phyloP scores from a whole-genome alignment of 768 basidiomycete genomes.

The Cantharellus cinnabarinus region DNA sequence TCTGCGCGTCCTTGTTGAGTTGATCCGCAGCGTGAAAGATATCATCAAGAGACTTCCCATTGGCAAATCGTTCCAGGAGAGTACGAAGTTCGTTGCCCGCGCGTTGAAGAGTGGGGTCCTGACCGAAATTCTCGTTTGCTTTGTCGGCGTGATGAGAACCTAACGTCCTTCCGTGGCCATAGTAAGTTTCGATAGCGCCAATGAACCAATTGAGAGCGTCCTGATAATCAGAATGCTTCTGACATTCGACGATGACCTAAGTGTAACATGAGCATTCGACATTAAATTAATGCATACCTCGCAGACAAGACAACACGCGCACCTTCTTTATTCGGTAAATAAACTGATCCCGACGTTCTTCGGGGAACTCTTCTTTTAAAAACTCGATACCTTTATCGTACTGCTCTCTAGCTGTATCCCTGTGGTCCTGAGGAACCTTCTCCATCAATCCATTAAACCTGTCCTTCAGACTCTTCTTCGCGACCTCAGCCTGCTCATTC shows the following conservation, averaged over 20 bases:
- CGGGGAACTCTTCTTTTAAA: conserved; percentile 68
- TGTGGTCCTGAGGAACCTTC: conserved; percentile 48
- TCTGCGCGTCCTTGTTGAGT: conserved; percentile 50
- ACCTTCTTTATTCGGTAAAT: conserved; percentile 89
- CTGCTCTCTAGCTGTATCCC: conserved; percentile 33
- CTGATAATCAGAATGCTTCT: conserved; percentile 81
- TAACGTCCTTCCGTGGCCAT: conserved; percentile 26
- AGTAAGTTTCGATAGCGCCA: conserved; percentile 40
- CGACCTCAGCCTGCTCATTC: conserved; percentile 3
- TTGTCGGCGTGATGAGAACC: conserved; percentile 16
- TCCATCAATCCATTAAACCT: conserved; percentile 26
- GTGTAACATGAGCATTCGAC: conserved; percentile 1
- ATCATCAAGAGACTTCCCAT: conserved; percentile 40
- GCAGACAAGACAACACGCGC: not conserved
- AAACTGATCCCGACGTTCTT: conserved; percentile 78
- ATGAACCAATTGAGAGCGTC: conserved; percentile 60
- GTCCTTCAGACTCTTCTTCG: conserved; percentile 14
- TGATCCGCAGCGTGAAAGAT: conserved; percentile 51
- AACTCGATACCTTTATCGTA: conserved; percentile 42
- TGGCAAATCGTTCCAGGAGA: conserved; percentile 81
- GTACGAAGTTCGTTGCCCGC: conserved; percentile 48
- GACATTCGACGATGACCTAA: conserved; percentile 73
- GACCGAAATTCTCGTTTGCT: conserved; percentile 16
- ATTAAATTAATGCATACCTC: not conserved
- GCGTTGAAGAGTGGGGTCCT: conserved; percentile 33